Base-by-base conservation (phyloP, 2,329 filamentous ascomycete species). In the Aspergillus jensenii region DNA sequence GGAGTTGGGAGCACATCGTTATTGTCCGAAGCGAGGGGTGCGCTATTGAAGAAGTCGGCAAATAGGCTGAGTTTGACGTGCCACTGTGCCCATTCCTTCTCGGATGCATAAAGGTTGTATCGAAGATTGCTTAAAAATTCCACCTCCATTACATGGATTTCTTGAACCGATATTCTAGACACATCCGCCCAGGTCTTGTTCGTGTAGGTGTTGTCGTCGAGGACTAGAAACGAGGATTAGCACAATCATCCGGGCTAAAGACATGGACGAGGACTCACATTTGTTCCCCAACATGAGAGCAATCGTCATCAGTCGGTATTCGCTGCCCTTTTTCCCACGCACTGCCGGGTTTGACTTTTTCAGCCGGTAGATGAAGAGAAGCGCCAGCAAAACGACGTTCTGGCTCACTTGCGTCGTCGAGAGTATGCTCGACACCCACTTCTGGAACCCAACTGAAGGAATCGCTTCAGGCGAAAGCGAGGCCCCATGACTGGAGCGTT, bases 181-280 rank as follows among this genome's bases (percentile, higher is more conserved):
- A 99, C 95, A 68, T 99, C 95, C 2, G 93, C 95, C 95, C 95
- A 99, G 0, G 95, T 99, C 81, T 98, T 97, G 80, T 99, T 99
- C 39, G 95, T 98, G 76, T 99, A 99, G 0, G 95, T 98, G 74
- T 98, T 99, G 75, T 99, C 95, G 71, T 99, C 95, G 67, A 99
- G 79, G 72, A 98, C 88, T 91, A 61, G 2, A 44, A 46, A 35
- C 66, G 35, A 37, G 15, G 68, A 67, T 56, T 27, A 55, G 57
- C 50, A 37, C 31, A 31, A 23, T 14, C 15, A 25, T 17, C 9
- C 35, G 27, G n/a, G 7, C 8, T 11, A 23, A 8, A 4, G 9
- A 31, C 8, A 31, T 31, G 9, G 27, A 31, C 27, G n/a, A 15
- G 41, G 11, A 60, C 62, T 70, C 75, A 90, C 88, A 99, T 79